These are phyloP conservation scores for Botryotinia globosa DNA, from an alignment of 2,329 filamentous ascomycete species.

Conservation along the genomic window DNA sequence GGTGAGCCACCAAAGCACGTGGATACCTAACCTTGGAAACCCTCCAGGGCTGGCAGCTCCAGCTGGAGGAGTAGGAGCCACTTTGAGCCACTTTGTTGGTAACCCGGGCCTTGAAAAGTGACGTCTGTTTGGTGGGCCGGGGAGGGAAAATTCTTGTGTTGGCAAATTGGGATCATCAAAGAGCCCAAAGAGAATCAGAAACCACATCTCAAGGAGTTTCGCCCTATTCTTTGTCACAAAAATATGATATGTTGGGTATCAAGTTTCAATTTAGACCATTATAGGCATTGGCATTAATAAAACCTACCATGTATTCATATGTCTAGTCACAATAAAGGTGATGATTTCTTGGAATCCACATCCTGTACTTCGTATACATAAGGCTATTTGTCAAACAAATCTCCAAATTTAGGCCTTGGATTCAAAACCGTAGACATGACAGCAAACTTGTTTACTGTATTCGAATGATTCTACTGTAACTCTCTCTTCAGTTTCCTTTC, in stretches of 20 bases:
- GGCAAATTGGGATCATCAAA: slow-evolving; percentile 1
- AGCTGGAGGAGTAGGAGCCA: neutral
- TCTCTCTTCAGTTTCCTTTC: neutral
- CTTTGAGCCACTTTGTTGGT: neutral
- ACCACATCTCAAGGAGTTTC: neutral
- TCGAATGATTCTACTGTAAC: slow-evolving; percentile 1
- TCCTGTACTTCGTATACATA: neutral
- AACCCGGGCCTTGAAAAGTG: too few relatives aligned
- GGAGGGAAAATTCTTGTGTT: neutral
- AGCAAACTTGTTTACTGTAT: neutral
- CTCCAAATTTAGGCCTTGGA: neutral
- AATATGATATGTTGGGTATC: neutral
- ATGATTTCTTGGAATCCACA: neutral
- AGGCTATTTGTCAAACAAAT: neutral
- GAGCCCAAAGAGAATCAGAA: neutral
- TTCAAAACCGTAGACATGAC: neutral
- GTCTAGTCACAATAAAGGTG: neutral
- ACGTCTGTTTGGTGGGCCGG: slow-evolving; percentile 7
- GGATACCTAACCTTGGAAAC: too few relatives aligned
- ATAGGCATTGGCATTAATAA: neutral
- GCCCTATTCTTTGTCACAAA: slow-evolving; percentile 3
- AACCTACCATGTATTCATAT: neutral
- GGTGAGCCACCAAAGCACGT: neutral
- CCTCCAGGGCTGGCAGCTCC: too few relatives aligned
- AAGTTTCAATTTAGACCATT: neutral